phyloP scores from a whole-genome alignment of 2,329 filamentous ascomycete genomes.

The Aspergillus aculeatinus region DNA sequence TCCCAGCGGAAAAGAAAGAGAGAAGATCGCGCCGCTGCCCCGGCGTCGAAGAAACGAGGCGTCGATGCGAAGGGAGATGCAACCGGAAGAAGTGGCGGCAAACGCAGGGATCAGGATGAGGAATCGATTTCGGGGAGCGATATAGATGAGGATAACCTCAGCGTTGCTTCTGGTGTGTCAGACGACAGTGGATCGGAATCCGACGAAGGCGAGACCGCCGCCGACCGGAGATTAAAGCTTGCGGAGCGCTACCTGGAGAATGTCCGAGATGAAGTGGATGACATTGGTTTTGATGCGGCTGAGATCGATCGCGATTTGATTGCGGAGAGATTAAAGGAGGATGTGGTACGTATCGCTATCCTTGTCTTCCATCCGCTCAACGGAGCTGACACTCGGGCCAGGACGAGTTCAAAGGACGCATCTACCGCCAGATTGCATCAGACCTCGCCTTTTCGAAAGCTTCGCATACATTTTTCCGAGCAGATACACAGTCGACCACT shows the following conservation, averaged over 20 bases:
- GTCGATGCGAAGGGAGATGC: constrained; percentile 36
- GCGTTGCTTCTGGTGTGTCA: constrained; percentile 48
- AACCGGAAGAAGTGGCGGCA: constrained; percentile 41
- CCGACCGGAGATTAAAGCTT: constrained; percentile 79
- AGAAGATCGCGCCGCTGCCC: constrained; percentile 45
- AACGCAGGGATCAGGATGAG: constrained; percentile 60
- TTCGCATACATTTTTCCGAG: constrained; percentile 70
- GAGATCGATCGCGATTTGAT: constrained; percentile 92
- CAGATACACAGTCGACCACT: constrained; percentile 75
- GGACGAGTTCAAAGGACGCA: constrained; percentile 83
- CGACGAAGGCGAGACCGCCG: constrained; percentile 78
- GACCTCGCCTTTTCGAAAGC: constrained; percentile 69
- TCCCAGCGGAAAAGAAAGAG: constrained; percentile 91
- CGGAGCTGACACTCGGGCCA: constrained; percentile 24
- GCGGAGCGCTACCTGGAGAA: constrained; percentile 93
- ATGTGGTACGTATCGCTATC: constrained; percentile 58
- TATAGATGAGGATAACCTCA: constrained; percentile 63
- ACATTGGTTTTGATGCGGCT: constrained; percentile 85
- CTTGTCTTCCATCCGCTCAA: not conserved
- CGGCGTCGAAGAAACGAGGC: constrained; percentile 48
- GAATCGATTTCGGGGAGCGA: constrained; percentile 89
- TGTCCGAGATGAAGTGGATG: constrained; percentile 77
- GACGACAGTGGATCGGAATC: constrained; percentile 64
- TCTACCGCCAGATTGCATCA: constrained; percentile 77
- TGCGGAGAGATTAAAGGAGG: constrained; percentile 84